Percentiles rank a stretch among this genome's conserved stretches.
Evolutionary conservation across 1,284 basidiomycete species (phyloP).

Genomic region (Puccinia hordei): DNA sequence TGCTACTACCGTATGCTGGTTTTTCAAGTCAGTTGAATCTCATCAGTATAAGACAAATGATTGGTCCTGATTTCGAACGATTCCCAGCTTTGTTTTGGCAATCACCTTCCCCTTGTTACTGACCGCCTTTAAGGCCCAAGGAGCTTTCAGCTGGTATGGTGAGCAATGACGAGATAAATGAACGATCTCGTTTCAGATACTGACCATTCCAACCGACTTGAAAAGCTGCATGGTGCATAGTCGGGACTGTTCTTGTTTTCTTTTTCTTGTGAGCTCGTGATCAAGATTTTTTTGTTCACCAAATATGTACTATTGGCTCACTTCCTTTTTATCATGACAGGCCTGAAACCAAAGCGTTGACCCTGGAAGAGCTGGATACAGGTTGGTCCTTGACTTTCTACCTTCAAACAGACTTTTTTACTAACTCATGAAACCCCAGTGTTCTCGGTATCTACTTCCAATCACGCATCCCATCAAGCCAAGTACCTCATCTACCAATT

Average conservation of each 20-base stretch:
- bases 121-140: conserved; percentile 68
- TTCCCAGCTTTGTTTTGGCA: conserved; percentile 65
- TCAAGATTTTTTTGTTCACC: conserved; percentile 44
- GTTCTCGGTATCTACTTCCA: conserved; percentile 30
- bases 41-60: background rate
- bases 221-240: conserved; percentile 31
- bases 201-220: background rate
- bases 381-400: background rate
- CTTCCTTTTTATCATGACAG: conserved; percentile 56
- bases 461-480: conserved; percentile 19
- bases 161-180: background rate
- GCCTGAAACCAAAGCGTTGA: conserved; percentile 57
- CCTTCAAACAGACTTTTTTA: background rate
- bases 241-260: conserved; percentile 39
- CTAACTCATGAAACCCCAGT: background rate
- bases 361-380: conserved; percentile 55
- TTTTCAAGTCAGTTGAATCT: conserved; percentile 60
- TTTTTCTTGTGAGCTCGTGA: conserved; percentile 55
- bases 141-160: conserved; percentile 66
- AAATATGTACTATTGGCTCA: conserved; percentile 10
- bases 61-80: background rate
- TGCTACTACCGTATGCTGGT: conserved; percentile 68
- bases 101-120: conserved; percentile 72
- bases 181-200: background rate
- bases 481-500: conserved; percentile 11